Conservation (phyloP, 257 asterid genomes). For the Linaria vulgaris region DNA sequence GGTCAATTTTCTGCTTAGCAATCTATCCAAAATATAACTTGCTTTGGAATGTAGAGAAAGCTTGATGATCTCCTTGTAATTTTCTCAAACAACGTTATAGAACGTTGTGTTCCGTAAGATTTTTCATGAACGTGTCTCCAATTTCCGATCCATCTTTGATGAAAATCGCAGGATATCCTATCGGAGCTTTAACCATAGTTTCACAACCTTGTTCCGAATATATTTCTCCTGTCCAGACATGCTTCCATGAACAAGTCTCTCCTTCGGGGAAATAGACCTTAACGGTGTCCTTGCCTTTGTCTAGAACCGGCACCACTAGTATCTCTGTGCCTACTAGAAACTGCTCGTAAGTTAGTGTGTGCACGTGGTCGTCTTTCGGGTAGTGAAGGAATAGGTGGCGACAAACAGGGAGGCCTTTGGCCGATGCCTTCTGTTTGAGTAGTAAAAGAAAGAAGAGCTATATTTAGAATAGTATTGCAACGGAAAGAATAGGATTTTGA, state of each 20-base stretch:
- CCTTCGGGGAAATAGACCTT: constrained; percentile 79
- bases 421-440: constrained; percentile 69
- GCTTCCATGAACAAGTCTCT: constrained; percentile 68
- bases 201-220: constrained; percentile 53
- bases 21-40: no score
- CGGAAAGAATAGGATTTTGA: neutral
- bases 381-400: constrained; percentile 93
- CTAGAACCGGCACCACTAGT: constrained; percentile 87
- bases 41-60: no score
- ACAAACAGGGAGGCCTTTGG: constrained; percentile 84
- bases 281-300: constrained; percentile 61
- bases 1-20: no score
- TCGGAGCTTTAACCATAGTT: constrained; percentile 61
- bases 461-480: neutral
- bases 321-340: constrained; percentile 89
- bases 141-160: constrained; percentile 70
- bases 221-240: constrained; percentile 78
- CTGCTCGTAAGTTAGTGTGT: constrained; percentile 65
- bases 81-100: constrained; percentile 30
- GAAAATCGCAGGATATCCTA: constrained; percentile 84
- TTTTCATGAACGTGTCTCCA: constrained; percentile 63
- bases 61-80: no score
- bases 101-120: constrained; percentile 51
- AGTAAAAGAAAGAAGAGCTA: neutral
- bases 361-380: constrained; percentile 71